Evolutionary conservation across 2,329 filamentous ascomycete genomes (phyloP).

Genomic region (Thielaviopsis euricoi): DNA sequence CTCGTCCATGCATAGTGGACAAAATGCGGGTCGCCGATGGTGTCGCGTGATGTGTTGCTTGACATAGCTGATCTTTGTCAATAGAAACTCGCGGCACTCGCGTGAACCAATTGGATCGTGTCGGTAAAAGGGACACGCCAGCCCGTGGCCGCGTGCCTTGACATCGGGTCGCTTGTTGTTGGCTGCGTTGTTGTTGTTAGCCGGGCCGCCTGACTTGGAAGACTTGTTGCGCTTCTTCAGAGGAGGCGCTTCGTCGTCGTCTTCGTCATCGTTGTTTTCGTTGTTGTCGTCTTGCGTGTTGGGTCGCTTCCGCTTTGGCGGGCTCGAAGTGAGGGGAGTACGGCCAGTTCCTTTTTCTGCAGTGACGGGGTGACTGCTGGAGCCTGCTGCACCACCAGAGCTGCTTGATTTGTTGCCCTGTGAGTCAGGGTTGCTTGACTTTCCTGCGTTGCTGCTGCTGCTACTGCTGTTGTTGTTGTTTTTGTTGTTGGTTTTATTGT

Average conservation of each 20-base stretch:
- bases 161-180: slow-evolving; percentile 6
- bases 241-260: neutral
- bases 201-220: neutral
- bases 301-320: slow-evolving; percentile 1
- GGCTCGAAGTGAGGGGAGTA: neutral
- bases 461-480: neutral
- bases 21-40: slow-evolving; percentile 15
- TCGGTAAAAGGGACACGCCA: slow-evolving; percentile 16
- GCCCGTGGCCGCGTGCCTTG: slow-evolving; percentile 8
- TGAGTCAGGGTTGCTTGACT: neutral
- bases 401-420: neutral
- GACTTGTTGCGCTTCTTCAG: slow-evolving; percentile 1
- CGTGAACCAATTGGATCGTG: slow-evolving; percentile 13
- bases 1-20: slow-evolving; percentile 13
- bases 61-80: slow-evolving; percentile 16
- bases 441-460: neutral
- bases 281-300: neutral
- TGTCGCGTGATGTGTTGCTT: slow-evolving; percentile 16
- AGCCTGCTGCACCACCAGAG: too few species aligned
- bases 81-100: slow-evolving; percentile 13
- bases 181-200: neutral
- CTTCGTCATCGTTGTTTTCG: slow-evolving; percentile 4
- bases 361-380: too few species aligned
- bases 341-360: neutral
- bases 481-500: neutral